Evolutionary conservation across 2,329 filamentous ascomycete species (phyloP).

Genomic region (Fusarium veterinarium): DNA sequence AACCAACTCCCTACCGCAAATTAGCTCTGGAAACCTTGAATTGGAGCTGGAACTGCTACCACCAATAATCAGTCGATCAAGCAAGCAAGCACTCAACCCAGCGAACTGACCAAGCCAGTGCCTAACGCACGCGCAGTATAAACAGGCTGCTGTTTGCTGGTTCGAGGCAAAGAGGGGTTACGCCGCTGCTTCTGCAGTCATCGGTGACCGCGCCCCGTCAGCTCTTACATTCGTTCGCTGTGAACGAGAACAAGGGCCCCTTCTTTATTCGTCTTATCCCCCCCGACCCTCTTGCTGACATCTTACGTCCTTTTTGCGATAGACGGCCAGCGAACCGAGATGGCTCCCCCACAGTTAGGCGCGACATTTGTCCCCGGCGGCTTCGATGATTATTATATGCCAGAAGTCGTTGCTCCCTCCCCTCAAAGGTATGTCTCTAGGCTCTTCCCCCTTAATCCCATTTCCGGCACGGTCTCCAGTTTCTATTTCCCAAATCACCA

Average conservation of each 20-base stretch:
- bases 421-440: conserved; percentile 64
- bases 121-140: conserved; percentile 36
- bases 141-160: conserved; percentile 36
- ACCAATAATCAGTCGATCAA: conserved; percentile 28
- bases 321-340: conserved; percentile 46
- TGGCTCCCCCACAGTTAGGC: conserved; percentile 54
- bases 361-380: conserved; percentile 70
- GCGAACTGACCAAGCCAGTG: conserved; percentile 18
- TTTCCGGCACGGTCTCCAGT: conserved; percentile 33
- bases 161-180: conserved; percentile 41
- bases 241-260: conserved; percentile 41
- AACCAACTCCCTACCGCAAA: conserved; percentile 16
- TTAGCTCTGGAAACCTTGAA: conserved; percentile 17
- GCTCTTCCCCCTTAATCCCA: conserved; percentile 27
- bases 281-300: conserved; percentile 47
- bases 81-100: conserved; percentile 23
- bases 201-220: conserved; percentile 42
- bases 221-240: conserved; percentile 40
- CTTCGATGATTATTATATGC: conserved; percentile 70
- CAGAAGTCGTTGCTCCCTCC: conserved; percentile 67
- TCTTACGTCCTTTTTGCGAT: conserved; percentile 45
- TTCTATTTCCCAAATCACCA: conserved; percentile 33
- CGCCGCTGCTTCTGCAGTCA: conserved; percentile 44
- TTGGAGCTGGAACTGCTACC: conserved; percentile 14
- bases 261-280: conserved; percentile 44